Percentiles rank a stretch among this genome's conserved stretches.
phyloP scores from a whole-genome alignment of 1,284 basidiomycete genomes.

The Pseudozyma pruni region DNA sequence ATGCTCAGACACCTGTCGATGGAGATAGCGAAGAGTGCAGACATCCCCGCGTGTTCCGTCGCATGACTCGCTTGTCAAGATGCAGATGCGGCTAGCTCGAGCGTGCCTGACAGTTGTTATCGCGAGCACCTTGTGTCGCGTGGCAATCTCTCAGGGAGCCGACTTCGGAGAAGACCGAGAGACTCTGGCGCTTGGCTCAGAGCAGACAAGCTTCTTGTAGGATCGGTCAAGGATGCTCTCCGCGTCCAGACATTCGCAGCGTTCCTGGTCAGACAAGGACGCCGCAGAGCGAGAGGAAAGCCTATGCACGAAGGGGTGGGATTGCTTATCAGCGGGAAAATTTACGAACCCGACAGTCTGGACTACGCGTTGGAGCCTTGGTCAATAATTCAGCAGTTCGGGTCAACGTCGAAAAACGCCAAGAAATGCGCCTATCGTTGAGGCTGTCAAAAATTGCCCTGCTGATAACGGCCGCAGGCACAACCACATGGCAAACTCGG shows the following conservation, averaged over 20 bases:
- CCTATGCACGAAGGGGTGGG: too few species aligned
- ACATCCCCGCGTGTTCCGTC: background rate
- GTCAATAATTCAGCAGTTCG: background rate
- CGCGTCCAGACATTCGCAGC: too few species aligned
- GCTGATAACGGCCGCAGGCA: constrained; percentile 6
- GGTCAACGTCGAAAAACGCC: background rate
- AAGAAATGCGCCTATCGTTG: constrained; percentile 1
- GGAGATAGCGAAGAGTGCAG: too few species aligned
- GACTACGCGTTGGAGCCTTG: background rate
- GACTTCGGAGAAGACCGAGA: constrained; percentile 8
- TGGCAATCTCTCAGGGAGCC: constrained; percentile 1
- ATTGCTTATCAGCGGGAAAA: too few species aligned
- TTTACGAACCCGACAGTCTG: background rate
- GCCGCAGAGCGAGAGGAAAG: too few species aligned
- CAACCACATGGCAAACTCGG: constrained; percentile 12
- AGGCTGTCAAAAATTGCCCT: constrained; percentile 5
- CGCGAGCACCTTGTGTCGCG: background rate
- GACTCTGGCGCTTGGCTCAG: background rate
- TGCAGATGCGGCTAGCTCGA: too few species aligned
- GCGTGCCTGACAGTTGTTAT: background rate
- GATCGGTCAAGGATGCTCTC: background rate
- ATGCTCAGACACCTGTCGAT: background rate
- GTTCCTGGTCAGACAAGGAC: too few species aligned
- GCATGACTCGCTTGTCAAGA: background rate
- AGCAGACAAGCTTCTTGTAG: background rate